A percentile compares a stretch with the other conserved stretches of the same genome.
phyloP scores from a whole-genome alignment of 768 basidiomycete genomes.

The Kwoniella pini region DNA sequence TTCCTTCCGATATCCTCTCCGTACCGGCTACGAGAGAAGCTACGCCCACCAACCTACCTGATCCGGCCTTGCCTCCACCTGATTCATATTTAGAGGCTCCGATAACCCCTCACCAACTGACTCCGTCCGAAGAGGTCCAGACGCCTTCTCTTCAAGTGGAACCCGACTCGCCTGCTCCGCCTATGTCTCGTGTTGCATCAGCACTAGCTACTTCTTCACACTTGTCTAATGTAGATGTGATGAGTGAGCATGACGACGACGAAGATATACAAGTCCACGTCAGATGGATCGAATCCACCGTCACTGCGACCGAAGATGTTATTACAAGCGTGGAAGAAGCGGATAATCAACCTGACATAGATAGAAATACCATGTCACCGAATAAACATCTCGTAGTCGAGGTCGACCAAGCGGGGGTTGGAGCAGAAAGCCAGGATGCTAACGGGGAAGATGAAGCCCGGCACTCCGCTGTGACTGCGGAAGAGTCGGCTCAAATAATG shows the following conservation, averaged over 20 bases:
- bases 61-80: constrained; percentile 11
- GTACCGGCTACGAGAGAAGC: constrained; percentile 1
- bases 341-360: background rate
- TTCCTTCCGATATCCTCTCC: background rate
- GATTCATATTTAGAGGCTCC: constrained; percentile 11
- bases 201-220: background rate
- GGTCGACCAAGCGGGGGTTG: no score
- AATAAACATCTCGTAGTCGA: no score
- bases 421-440: no score
- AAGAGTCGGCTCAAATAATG: no score
- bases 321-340: background rate
- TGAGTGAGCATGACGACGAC: constrained; percentile 5
- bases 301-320: background rate
- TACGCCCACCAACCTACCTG: constrained; percentile 16
- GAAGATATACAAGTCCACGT: constrained; percentile 10
- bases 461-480: no score
- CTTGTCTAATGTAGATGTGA: background rate
- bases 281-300: background rate
- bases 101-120: constrained; percentile 18
- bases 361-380: background rate
- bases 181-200: constrained; percentile 4
- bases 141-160: constrained; percentile 16
- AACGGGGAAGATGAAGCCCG: no score
- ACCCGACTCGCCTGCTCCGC: constrained; percentile 9
- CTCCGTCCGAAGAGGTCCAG: background rate